Base-by-base conservation (phyloP, 1,139 yeast genomes). In the Yamadazyma aaseri region DNA sequence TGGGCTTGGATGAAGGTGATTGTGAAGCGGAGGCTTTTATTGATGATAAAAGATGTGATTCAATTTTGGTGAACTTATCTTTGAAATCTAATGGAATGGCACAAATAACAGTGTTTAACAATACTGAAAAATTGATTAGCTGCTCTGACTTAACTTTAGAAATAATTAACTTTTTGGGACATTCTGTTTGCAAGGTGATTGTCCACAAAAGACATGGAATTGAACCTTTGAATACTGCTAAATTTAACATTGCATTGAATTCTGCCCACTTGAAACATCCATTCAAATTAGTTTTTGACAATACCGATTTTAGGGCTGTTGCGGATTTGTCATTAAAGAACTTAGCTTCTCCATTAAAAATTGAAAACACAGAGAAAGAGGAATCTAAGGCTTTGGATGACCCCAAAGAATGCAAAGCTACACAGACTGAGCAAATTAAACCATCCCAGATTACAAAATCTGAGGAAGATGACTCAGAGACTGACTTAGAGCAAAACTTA, bases 201-300 rank as follows among this genome's bases (percentile, higher is more conserved):
- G 54, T 65, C 17, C 59, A 57, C 38, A 62, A 58, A 39, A 54
- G 50, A 16, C 59, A 58, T 26, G 66, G 65, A 4, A 59, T 68
- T 28, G 43, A 51, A 12, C 58, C 70, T n/a, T 54, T 55, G 1
- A 56, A 58, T 37, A 44, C 49, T 3, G 51, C 58, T 7, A 65
- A 60, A 34, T 65, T 65, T 44, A 66, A 67, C 38, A 51, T 68
- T 32, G 47, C 54, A 9, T 49, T 65, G 32, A 52, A 51, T 31
- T 53, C 53, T 36, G 57, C 60, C n/a, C 65, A 65, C 39, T 52
- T 60, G 37, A 59, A 60, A 36, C 58, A 49, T 36, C 71, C 73
- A 9, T 64, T 65, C 47, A 51, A 50, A 29, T 45, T 65, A 13
- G 38, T 47, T 5, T 50, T 66, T 46, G 47, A 39, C 21, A 63